Evolutionary conservation across 2,329 filamentous ascomycete genomes (phyloP).

Genomic region (Taxawa tesnikishii): DNA sequence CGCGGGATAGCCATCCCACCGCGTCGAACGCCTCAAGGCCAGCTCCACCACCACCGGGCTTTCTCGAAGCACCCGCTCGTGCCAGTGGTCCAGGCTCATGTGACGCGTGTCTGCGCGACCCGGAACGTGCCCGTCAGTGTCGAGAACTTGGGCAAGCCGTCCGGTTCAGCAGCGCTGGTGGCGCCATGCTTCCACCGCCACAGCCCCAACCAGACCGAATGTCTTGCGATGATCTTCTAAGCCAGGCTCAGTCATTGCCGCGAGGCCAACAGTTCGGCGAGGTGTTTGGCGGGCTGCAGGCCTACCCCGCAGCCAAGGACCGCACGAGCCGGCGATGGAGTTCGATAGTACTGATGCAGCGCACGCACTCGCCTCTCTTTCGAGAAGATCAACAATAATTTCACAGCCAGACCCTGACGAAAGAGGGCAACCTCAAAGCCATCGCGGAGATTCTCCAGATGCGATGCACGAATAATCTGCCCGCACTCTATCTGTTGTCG

Average conservation of each 20-base stretch:
- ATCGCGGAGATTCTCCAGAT: too few species aligned
- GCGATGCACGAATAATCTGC: too few species aligned
- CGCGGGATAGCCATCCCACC: too few species aligned
- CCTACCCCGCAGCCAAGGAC: slow-evolving; percentile 5
- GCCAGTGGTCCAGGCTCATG: slow-evolving; percentile 9
- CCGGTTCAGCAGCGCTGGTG: slow-evolving; percentile 2
- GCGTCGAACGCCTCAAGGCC: slow-evolving; percentile 1
- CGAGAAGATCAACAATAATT: too few species aligned
- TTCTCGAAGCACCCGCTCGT: slow-evolving; percentile 4
- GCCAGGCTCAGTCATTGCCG: slow-evolving; percentile 3
- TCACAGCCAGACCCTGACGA: too few species aligned
- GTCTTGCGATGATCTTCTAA: slow-evolving; percentile 9
- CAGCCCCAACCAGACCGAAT: slow-evolving; percentile 4
- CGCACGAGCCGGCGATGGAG: slow-evolving; percentile 9
- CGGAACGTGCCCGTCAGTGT: slow-evolving; percentile 9
- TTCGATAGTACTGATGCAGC: slow-evolving; percentile 10
- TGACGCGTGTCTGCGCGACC: slow-evolving; percentile 9
- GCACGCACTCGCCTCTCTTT: slow-evolving; percentile 7
- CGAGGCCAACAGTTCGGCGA: slow-evolving; percentile 4
- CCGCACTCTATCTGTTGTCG: too few species aligned
- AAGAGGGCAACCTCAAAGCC: too few species aligned
- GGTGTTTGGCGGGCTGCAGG: slow-evolving; percentile 5
- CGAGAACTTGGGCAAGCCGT: slow-evolving; percentile 7
- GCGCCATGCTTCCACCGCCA: background rate
- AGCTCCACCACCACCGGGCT: slow-evolving; percentile 4